Percentiles rank a stretch among this genome's conserved stretches.
These are phyloP conservation scores for Leccinum disarticulatum DNA, from an alignment of 768 basidiomycete genomes.

Conservation along the genomic window DNA sequence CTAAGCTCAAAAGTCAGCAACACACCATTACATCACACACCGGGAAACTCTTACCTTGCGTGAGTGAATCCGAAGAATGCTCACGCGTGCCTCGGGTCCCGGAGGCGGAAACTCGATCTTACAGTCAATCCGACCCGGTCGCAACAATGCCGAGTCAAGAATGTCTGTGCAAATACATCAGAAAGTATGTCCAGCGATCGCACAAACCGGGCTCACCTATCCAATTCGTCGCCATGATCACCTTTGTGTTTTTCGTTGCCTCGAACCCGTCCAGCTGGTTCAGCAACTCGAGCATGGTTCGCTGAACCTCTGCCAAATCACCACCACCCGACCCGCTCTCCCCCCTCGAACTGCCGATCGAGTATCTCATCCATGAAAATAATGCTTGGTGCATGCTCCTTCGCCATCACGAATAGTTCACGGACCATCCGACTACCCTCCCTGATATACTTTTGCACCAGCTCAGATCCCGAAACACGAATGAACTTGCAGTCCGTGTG, in stretches of 20 bases:
- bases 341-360: slow-evolving; percentile 90
- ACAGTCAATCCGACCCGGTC: slow-evolving; percentile 88
- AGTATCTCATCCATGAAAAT: slow-evolving; percentile 99
- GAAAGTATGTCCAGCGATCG: too few species aligned
- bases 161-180: slow-evolving; percentile 58
- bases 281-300: background rate
- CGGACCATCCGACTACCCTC: slow-evolving; percentile 81
- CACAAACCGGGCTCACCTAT: too few species aligned
- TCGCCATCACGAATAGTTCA: slow-evolving; percentile 97
- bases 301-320: slow-evolving; percentile 73
- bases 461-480: background rate
- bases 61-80: slow-evolving; percentile 46
- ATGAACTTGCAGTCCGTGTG: slow-evolving; percentile 95
- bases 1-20: slow-evolving; percentile 38
- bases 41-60: slow-evolving; percentile 60
- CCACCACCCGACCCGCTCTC: slow-evolving; percentile 77
- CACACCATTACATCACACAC: background rate
- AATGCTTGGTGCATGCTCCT: slow-evolving; percentile 96
- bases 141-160: slow-evolving; percentile 87
- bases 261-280: background rate
- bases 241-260: background rate
- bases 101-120: slow-evolving; percentile 54
- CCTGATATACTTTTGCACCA: background rate
- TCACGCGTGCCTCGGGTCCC: slow-evolving; percentile 93
- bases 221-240: too few species aligned